Percentiles rank a stretch among this genome's conserved stretches.
Evolutionary conservation across 805 yeast species (phyloP).

Genomic region (Candida coquimbonensis): DNA sequence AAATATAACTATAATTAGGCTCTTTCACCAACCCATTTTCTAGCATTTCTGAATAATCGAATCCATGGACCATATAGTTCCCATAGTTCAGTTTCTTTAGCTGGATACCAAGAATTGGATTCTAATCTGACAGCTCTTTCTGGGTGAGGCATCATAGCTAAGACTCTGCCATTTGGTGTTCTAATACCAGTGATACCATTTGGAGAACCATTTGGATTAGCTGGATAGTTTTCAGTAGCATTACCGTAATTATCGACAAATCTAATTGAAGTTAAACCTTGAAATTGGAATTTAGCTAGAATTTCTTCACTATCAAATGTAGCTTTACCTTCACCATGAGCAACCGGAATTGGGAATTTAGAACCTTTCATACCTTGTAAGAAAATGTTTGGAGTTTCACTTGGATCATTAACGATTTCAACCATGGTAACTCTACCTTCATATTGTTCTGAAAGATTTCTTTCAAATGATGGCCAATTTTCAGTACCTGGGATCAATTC

Average conservation of each 20-base stretch:
- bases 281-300: constrained; percentile 40
- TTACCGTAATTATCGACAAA: constrained; percentile 90
- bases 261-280: constrained; percentile 59
- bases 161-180: constrained; percentile 87
- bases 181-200: constrained; percentile 89
- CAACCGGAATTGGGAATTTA: constrained; percentile 90
- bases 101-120: constrained; percentile 87
- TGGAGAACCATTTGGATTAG: constrained; percentile 95
- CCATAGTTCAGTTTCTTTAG: constrained; percentile 53
- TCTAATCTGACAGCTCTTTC: constrained; percentile 88
- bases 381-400: constrained; percentile 51
- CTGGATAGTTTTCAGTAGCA: constrained; percentile 77
- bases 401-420: constrained; percentile 53
- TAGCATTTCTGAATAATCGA: constrained; percentile 82
- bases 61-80: constrained; percentile 93
- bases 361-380: constrained; percentile 91
- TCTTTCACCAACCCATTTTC: constrained; percentile 74
- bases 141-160: constrained; percentile 99
- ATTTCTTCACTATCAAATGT: constrained; percentile 45
- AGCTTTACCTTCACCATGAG: constrained; percentile 98
- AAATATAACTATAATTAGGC: neutral
- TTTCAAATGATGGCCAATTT: constrained; percentile 93
- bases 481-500: constrained; percentile 88
- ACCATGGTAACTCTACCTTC: constrained; percentile 93
- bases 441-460: constrained; percentile 87